A percentile compares a stretch with the other conserved stretches of the same genome.
Evolutionary conservation across 306 rosid species (phyloP).

Genomic region (apple (Malus domestica)): DNA sequence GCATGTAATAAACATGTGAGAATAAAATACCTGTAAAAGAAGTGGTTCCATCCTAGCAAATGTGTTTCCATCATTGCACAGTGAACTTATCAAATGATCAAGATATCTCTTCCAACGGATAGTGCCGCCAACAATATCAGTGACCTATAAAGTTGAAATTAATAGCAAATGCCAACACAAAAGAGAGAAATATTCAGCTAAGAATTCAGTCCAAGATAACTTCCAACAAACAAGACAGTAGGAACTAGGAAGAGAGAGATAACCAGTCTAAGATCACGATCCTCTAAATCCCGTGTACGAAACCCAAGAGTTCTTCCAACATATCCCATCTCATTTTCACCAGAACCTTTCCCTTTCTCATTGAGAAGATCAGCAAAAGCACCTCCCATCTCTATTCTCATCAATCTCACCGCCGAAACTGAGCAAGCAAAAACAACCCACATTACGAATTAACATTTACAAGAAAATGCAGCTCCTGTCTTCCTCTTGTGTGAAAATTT

Average conservation of each 20-base stretch:
- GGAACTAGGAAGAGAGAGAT: constrained; percentile 11
- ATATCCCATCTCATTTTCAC: constrained; percentile 87
- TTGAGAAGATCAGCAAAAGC: constrained; percentile 93
- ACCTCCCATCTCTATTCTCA: constrained; percentile 89
- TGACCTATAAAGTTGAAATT: constrained; percentile 42
- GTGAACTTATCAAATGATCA: constrained; percentile 69
- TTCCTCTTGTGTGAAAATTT: background rate
- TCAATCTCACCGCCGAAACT: constrained; percentile 82
- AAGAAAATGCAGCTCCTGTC: background rate
- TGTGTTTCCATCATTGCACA: constrained; percentile 53
- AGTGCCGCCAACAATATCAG: constrained; percentile 78
- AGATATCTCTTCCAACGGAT: constrained; percentile 92
- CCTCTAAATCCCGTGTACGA: constrained; percentile 60
- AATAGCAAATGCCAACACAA: background rate
- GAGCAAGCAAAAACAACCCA: background rate
- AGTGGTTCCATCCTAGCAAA: constrained; percentile 68
- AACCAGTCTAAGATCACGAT: constrained; percentile 85
- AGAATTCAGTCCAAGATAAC: background rate
- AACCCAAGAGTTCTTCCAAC: constrained; percentile 82
- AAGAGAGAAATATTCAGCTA: background rate
- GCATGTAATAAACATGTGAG: constrained; percentile 1
- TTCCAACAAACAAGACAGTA: constrained; percentile 9
- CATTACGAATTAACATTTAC: background rate
- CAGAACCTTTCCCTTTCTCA: constrained; percentile 91
- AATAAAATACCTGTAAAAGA: constrained; percentile 60